Evolutionary conservation across 2,329 filamentous ascomycete genomes (phyloP).

Genomic region (Trichophyton equinum): DNA sequence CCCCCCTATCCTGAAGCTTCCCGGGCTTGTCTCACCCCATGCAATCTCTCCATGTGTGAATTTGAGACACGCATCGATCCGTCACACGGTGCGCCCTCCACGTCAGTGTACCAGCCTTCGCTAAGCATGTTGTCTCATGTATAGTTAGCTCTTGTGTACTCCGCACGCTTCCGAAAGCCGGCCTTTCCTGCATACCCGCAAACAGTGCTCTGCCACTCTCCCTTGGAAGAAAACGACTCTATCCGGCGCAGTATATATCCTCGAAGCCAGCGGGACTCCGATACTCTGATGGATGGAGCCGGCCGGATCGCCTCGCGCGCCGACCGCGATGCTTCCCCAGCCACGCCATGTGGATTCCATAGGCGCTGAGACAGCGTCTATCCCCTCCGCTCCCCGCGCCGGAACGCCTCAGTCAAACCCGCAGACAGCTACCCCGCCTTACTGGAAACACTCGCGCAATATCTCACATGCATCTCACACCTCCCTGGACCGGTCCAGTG

Average conservation of each 20-base stretch:
- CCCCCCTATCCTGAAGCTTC: background rate
- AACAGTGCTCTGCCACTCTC: background rate
- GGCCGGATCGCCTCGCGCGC: constrained; percentile 22
- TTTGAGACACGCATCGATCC: background rate
- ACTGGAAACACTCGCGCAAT: constrained; percentile 35
- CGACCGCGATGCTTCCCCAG: constrained; percentile 7
- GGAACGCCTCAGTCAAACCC: background rate
- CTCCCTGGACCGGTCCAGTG: constrained; percentile 27
- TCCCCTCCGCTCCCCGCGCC: constrained; percentile 13
- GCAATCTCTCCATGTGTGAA: constrained; percentile 3
- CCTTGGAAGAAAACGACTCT: background rate
- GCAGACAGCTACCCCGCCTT: constrained; percentile 25
- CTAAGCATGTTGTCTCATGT: background rate
- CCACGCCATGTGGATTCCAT: constrained; percentile 1
- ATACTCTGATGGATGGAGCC: constrained; percentile 31
- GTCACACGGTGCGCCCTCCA: background rate
- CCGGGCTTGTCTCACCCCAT: constrained; percentile 3
- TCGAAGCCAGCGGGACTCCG: background rate
- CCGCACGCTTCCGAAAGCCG: background rate
- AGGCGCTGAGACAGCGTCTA: background rate
- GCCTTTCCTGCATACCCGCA: constrained; percentile 1
- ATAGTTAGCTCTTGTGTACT: background rate
- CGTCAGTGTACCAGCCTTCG: background rate
- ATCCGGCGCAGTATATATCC: background rate
- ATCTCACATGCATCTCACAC: constrained; percentile 30